phyloP scores from a whole-genome alignment of 768 basidiomycete species.

The Phylloporus rhodoxanthus region DNA sequence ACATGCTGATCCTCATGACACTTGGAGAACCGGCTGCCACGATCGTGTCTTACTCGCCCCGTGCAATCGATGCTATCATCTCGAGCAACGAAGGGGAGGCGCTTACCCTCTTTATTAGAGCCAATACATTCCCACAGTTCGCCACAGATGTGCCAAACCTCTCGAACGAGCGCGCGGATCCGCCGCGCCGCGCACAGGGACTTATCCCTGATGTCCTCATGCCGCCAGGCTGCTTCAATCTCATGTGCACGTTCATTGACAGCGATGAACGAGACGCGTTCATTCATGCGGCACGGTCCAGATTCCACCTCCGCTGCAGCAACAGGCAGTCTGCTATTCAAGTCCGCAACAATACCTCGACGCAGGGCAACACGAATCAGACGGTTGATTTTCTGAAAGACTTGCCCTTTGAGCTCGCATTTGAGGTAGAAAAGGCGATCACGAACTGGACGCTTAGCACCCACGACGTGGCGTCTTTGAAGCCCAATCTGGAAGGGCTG shows the following conservation, averaged over 20 bases:
- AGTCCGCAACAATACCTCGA: slow-evolving; percentile 15
- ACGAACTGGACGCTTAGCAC: slow-evolving; percentile 23
- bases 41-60: slow-evolving; percentile 19
- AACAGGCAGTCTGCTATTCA: slow-evolving; percentile 5
- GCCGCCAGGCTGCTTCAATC: slow-evolving; percentile 26
- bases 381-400: slow-evolving; percentile 22
- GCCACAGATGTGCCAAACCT: background rate
- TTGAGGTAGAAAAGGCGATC: slow-evolving; percentile 36
- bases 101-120: slow-evolving; percentile 27
- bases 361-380: background rate
- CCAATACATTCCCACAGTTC: slow-evolving; percentile 31
- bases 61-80: slow-evolving; percentile 20
- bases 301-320: slow-evolving; percentile 19
- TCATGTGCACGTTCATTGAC: slow-evolving; percentile 27
- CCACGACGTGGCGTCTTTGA: slow-evolving; percentile 20
- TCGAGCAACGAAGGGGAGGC: slow-evolving; percentile 5
- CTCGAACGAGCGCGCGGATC: background rate
- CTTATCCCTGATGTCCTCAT: slow-evolving; percentile 21
- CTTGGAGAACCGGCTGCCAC: background rate
- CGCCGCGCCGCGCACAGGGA: slow-evolving; percentile 21
- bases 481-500: slow-evolving; percentile 15
- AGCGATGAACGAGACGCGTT: slow-evolving; percentile 27
- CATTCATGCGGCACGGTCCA: slow-evolving; percentile 15
- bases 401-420: slow-evolving; percentile 33
- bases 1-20: background rate